Base-by-base conservation (phyloP, 192 early-diverging fungal species). In the Backusella westeae region DNA sequence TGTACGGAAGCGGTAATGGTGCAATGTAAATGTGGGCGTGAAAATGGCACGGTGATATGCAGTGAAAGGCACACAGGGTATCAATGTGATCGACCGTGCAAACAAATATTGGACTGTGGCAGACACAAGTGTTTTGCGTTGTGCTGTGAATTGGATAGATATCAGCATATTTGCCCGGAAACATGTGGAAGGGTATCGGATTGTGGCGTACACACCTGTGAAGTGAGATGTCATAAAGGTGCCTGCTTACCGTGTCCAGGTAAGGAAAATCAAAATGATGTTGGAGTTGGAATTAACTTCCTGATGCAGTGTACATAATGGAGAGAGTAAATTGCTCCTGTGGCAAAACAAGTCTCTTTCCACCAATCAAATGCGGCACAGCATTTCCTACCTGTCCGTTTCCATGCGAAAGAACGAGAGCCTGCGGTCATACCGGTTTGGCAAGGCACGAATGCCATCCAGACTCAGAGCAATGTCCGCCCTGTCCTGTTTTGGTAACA, bases 361-460 rank as follows among this genome's bases (percentile, higher is more conserved):
- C 97, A 34, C 97, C 97, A 4, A 92, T 98, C 71, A 85, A 93
- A 17, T 99, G 97, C 76, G 94, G 94, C 1, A 91, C 92, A 1
- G 73, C 83, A 38, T 86, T 94, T n/a, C 96, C 95, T 2, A 78
- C 80, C 3, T 99, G 96, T 78, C 86, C 82, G 42, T 83, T 89
- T 69, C 84, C 92, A 4, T 99, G 96, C 81, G 81, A 73, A 29
- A 88, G 96, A 15, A 67, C 78, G 3, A 86, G 88, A 23, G 73
- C 87, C 4, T 99, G 97, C 82, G 96, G 94, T 5, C 97, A 99
- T 81, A 72, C 86, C 10, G 86, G 87, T 19, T 78, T 91, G 67
- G 87, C 87, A 12, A 75, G 77, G 42, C 97, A 99, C 75, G 84
- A 89, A 67, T 99, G 97, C 82, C 97, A 99, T 82, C 85, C 90